Conservation (phyloP, 2,329 filamentous ascomycete genomes). For the Daldinia sp. region DNA sequence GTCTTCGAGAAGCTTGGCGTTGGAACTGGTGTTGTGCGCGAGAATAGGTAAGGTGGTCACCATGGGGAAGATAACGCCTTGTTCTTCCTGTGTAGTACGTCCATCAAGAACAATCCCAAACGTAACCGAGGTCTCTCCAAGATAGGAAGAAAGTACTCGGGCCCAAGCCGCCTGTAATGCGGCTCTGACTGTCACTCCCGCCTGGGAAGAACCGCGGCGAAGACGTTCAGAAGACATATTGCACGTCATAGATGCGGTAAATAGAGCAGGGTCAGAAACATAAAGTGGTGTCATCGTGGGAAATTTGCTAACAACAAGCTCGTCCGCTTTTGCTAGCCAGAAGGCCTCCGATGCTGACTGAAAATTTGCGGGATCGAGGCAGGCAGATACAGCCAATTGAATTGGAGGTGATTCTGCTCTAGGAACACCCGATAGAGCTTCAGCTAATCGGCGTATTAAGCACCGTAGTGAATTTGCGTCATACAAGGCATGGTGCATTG, state of each 20-base stretch:
- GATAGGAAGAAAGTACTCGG: conserved; percentile 78
- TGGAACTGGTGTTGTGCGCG: conserved; percentile 66
- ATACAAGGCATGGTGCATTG: conserved; percentile 84
- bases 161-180: conserved; percentile 84
- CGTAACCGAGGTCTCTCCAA: conserved; percentile 77
- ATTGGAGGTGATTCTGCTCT: conserved; percentile 42
- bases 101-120: conserved; percentile 88
- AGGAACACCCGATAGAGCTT: conserved; percentile 44
- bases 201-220: conserved; percentile 65
- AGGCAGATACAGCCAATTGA: conserved; percentile 56
- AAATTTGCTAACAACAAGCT: conserved; percentile 75
- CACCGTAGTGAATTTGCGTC: conserved; percentile 80
- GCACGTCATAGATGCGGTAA: conserved; percentile 56
- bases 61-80: conserved; percentile 77
- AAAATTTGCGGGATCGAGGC: conserved; percentile 54
- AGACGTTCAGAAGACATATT: conserved; percentile 60
- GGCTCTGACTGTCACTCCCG: conserved; percentile 80
- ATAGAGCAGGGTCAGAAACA: conserved; percentile 50
- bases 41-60: conserved; percentile 83
- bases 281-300: conserved; percentile 78
- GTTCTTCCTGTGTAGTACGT: conserved; percentile 70
- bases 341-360: conserved; percentile 61
- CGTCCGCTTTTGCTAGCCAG: conserved; percentile 70
- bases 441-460: conserved; percentile 71
- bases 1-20: conserved; percentile 67